Percentiles rank a stretch among this genome's conserved stretches.
Evolutionary conservation across 805 yeast genomes (phyloP).

Genomic region (Nakazawaea populi): DNA sequence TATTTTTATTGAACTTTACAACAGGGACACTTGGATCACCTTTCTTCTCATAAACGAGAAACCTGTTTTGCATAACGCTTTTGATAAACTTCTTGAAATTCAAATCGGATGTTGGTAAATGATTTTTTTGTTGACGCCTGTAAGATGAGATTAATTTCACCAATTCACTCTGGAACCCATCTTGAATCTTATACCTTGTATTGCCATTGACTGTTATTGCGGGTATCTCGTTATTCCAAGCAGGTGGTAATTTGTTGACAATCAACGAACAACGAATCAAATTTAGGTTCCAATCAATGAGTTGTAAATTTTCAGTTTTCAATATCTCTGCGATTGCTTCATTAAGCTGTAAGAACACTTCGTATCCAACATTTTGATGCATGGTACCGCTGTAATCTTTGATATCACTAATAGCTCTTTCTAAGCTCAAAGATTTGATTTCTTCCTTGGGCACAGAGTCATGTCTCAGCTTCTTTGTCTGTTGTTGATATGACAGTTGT

Average conservation of each 20-base stretch:
- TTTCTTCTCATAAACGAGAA: slow-evolving; percentile 7
- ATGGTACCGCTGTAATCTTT: slow-evolving; percentile 9
- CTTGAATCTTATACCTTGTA: slow-evolving; percentile 13
- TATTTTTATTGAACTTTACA: slow-evolving; percentile 8
- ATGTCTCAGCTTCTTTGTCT: slow-evolving; percentile 9
- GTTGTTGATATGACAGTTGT: background rate
- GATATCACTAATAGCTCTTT: slow-evolving; percentile 15
- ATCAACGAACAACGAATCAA: slow-evolving; percentile 43
- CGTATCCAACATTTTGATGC: slow-evolving; percentile 17
- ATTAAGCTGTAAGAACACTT: slow-evolving; percentile 20
- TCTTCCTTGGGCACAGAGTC: background rate
- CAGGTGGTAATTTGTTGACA: slow-evolving; percentile 18
- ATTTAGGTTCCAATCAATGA: slow-evolving; percentile 49
- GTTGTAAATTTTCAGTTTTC: slow-evolving; percentile 5
- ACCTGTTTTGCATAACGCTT: slow-evolving; percentile 8
- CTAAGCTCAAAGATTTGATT: slow-evolving; percentile 7
- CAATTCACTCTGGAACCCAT: slow-evolving; percentile 18
- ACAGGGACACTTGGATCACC: background rate
- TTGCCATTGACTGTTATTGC: slow-evolving; percentile 11
- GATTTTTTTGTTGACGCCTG: slow-evolving; percentile 12
- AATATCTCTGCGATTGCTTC: slow-evolving; percentile 11
- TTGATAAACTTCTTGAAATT: slow-evolving; percentile 6
- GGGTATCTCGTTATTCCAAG: slow-evolving; percentile 4
- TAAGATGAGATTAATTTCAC: slow-evolving; percentile 14
- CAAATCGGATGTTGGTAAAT: slow-evolving; percentile 12